Evolutionary conservation across 495 filamentous ascomycete genomes (phyloP), one percentile per base, ranked within the genome.

Genomic region (Penicillium atrosanguineum): DNA sequence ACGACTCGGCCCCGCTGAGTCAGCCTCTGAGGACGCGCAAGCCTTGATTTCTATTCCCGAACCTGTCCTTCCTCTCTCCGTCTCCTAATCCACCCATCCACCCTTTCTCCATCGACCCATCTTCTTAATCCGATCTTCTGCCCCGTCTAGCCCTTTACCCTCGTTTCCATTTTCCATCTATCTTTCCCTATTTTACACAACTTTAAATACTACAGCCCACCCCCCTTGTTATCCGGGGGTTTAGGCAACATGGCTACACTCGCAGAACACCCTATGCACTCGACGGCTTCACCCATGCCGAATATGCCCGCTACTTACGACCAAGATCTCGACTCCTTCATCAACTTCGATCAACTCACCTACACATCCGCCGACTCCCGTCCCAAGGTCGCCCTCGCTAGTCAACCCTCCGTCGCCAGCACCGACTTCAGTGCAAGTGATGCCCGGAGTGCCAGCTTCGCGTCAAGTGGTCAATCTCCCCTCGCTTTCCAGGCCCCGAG

Each of bases 401-500:
- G 65, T 50, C 73, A 74, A 49, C 68, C 69, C 1, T 67, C 70
- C 29, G 63, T 79, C 48, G 57, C 69, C 36, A 67, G 64, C 44
- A 66, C 69, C 43, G 75, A 78, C 3, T 74, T 67, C 50, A 65
- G 58, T 52, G 43, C 62, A 28, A 66, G 61, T 46, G 73, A 75
- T 55, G 58, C 65, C 47, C 63, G 72, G 44, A 72, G 70, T 56
- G 64, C 73, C 49, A 70, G 67, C 37, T 74, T 70, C 49, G 69
- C 71, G 26, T 69, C 69, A n/a, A 71, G 63, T 31, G 66, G 67
- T 52, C 74, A 75, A 57, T 71, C 71, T 20, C 81, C 78, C 31
- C 82, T 86, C 63, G 69, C 73, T 14, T 83, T 90, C 60, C 81
- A 84, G 40, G 90, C 80, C 18, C 92, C 93, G 8, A 96, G 90